Percentiles rank a stretch among this genome's conserved stretches.
phyloP scores from a whole-genome alignment of 352 stramenopile species.

The Thalassiosira delicatula region DNA sequence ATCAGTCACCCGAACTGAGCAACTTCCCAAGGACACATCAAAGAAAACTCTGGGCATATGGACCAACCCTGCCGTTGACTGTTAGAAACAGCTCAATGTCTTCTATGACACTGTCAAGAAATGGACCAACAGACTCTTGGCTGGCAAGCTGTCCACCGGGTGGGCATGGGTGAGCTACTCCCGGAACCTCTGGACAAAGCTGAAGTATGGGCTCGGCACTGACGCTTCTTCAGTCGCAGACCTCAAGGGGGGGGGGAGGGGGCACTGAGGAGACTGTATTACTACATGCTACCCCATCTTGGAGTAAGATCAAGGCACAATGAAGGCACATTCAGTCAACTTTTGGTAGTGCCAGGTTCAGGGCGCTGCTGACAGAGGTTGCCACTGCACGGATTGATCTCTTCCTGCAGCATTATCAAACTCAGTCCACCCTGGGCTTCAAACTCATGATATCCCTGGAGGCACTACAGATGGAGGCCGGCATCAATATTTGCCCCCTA shows the following conservation, averaged over 20 bases:
- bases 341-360: not conserved
- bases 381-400: conserved; percentile 4
- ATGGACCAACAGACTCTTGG: conserved; percentile 6
- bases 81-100: not conserved
- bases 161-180: conserved; percentile 33
- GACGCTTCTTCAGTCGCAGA: not conserved
- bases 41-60: conserved; percentile 30
- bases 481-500: not conserved
- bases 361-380: not conserved
- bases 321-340: conserved; percentile 12
- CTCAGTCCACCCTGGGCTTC: not conserved
- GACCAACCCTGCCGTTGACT: conserved; percentile 16
- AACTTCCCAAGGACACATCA: not conserved
- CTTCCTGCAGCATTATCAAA: conserved; percentile 22
- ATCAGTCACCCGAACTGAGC: not conserved
- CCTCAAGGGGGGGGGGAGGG: not conserved
- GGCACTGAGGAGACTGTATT: not conserved
- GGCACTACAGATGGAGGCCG: not conserved
- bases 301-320: conserved; percentile 17
- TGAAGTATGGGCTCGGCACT: conserved; percentile 21
- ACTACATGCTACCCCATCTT: not conserved
- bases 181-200: conserved; percentile 24
- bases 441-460: not conserved
- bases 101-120: too few species aligned
- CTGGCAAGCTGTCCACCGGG: conserved; percentile 1